Percentiles rank a stretch among this genome's conserved stretches.
Conservation (phyloP, 1,284 basidiomycete genomes). For the Apiotrichum montevideense region DNA sequence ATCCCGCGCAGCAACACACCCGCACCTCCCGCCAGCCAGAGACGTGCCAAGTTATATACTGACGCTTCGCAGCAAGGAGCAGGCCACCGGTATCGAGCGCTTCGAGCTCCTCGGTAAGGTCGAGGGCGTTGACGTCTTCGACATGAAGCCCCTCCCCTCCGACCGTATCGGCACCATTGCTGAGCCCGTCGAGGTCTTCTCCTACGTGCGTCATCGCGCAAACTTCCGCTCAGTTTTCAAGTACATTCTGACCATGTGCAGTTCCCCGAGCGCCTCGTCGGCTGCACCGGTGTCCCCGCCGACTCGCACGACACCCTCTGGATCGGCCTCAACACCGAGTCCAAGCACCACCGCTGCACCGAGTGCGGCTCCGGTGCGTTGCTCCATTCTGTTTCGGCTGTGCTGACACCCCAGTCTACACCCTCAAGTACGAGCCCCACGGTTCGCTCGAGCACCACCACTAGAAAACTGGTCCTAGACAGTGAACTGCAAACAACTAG, state of each 20-base stretch:
- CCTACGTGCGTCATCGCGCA: constrained; percentile 60
- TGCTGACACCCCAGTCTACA: constrained; percentile 34
- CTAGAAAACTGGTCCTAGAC: constrained; percentile 18
- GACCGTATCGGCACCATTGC: constrained; percentile 80
- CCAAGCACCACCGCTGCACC: constrained; percentile 64
- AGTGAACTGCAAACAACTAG: constrained; percentile 11
- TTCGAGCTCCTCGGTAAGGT: constrained; percentile 84
- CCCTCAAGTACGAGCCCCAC: constrained; percentile 44
- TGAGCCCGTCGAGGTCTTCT: constrained; percentile 81
- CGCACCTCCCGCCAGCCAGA: too few species aligned
- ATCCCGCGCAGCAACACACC: too few species aligned
- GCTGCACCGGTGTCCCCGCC: constrained; percentile 84
- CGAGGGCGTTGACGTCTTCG: constrained; percentile 86
- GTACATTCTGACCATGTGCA: constrained; percentile 36
- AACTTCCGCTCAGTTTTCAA: neutral
- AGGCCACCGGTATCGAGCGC: constrained; percentile 94
- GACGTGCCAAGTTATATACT: neutral
- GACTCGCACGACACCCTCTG: constrained; percentile 88
- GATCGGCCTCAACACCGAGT: constrained; percentile 64
- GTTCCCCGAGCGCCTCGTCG: constrained; percentile 74
- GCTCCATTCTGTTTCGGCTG: neutral
- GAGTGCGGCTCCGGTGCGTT: constrained; percentile 65
- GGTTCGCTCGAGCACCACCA: constrained; percentile 31
- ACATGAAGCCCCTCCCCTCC: constrained; percentile 77
- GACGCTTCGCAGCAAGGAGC: constrained; percentile 56